These are phyloP conservation scores for Sporothrix mexicana DNA, from an alignment of 2,329 filamentous ascomycete species.

Conservation along the genomic window DNA sequence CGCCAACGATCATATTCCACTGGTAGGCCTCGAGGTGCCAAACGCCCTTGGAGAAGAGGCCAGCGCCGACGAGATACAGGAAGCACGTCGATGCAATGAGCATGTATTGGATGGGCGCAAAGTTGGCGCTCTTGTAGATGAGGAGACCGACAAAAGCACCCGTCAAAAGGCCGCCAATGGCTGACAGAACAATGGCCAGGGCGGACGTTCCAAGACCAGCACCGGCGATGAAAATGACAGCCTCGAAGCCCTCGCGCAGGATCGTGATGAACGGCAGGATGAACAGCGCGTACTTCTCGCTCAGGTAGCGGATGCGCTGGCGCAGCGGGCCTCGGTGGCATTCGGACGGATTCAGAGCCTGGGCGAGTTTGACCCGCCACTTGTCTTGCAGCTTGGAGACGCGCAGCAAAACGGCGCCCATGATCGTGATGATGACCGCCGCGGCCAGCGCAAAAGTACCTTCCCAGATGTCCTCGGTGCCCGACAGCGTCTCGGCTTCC, in stretches of 20 bases:
- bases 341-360: conserved; percentile 58
- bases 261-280: conserved; percentile 79
- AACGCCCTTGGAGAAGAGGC: conserved; percentile 77
- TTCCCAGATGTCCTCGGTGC: conserved; percentile 74
- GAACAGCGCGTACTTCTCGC: conserved; percentile 78
- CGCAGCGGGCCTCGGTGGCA: conserved; percentile 47
- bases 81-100: conserved; percentile 82
- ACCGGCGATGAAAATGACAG: conserved; percentile 78
- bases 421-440: conserved; percentile 71
- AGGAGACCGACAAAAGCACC: conserved; percentile 68
- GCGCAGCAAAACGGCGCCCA: conserved; percentile 75
- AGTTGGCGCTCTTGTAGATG: conserved; percentile 62
- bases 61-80: conserved; percentile 82
- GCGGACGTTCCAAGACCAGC: conserved; percentile 73
- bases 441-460: conserved; percentile 72
- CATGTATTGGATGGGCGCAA: conserved; percentile 54
- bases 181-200: conserved; percentile 71
- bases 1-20: conserved; percentile 59
- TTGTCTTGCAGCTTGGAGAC: conserved; percentile 78
- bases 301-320: conserved; percentile 60
- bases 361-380: conserved; percentile 75
- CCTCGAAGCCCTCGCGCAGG: conserved; percentile 76
- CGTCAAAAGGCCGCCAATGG: conserved; percentile 68
- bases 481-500: conserved; percentile 65
- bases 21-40: conserved; percentile 75